Evolutionary conservation across 1,139 yeast genomes (phyloP), one percentile per base, ranked within the genome.

Genomic region (Pneumocystis oryctolagi): DNA sequence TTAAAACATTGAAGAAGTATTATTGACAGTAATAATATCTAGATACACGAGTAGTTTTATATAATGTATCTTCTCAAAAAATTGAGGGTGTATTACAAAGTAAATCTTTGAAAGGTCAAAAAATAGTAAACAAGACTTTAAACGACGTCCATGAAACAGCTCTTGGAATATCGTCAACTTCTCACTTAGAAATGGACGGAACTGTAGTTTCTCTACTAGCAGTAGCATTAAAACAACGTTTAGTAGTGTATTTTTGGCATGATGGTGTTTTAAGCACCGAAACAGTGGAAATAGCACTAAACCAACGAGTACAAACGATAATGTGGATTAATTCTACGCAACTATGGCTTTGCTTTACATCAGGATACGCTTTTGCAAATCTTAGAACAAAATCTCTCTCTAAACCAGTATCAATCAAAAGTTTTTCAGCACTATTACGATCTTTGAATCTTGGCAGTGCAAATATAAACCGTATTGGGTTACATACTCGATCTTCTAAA

Each of bases 241-340:
- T 47, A 25, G 18, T 20, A 1, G n/a, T 47, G 2, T 47, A 47
- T 25, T 47, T 20, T 9, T 47, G 55, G 55, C 31, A 25, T 60
- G 75, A 74, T 62, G 65, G 71, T 14, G 75, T 73, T 62, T 71
- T 72, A 55, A 65, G 64, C 20, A 28, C n/a, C 14, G 69, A 69
- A 31, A 68, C 66, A 42, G 69, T 68, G 32, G 78, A 76, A 61
- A 71, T 75, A 58, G 68, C 68, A 32, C 63, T 77, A 25, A 72
- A 72, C 14, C 80, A 77, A 62, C 69, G 72, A 42, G 71, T 76
- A 28, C 70, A 71, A 59, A 66, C 71, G 12, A 53, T 77, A 16
- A 73, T 73, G 32, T 77, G 76, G 66, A 65, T 76, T 47, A 71
- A 71, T 60, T 67, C 71, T n/a, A 73, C 74, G 53, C 70, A 67